These are phyloP conservation scores for Cyberlindnera americana DNA, from an alignment of 805 yeast species.

Conservation along the genomic window DNA sequence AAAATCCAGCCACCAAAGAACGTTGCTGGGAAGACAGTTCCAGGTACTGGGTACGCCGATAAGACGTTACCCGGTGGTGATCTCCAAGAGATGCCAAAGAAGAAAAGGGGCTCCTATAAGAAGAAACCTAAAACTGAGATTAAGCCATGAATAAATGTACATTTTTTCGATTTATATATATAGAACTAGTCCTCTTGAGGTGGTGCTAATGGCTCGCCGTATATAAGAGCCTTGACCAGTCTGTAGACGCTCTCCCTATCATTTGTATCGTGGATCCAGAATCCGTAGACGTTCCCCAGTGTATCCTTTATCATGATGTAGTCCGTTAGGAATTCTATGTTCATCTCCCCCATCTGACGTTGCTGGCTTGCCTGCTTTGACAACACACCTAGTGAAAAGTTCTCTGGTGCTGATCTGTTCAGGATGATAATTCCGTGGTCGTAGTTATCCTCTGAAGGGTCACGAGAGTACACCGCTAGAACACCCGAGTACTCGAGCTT, in stretches of 20 bases:
- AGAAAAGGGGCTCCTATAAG: conserved; percentile 29
- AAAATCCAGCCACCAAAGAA: conserved; percentile 17
- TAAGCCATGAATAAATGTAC: neutral
- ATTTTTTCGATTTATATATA: neutral
- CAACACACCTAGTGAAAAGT: conserved; percentile 66
- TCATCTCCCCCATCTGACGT: conserved; percentile 44
- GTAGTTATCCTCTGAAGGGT: conserved; percentile 38
- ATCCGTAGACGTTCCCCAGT: conserved; percentile 67
- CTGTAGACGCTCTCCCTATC: conserved; percentile 61
- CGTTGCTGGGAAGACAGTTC: conserved; percentile 26
- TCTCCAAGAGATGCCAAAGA: conserved; percentile 20
- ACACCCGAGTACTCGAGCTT: conserved; percentile 71
- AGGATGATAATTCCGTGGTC: conserved; percentile 68
- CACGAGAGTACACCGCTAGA: conserved; percentile 59
- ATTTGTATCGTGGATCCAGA: conserved; percentile 71
- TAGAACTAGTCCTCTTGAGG: neutral
- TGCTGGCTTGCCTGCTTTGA: conserved; percentile 46
- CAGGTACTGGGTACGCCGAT: conserved; percentile 26
- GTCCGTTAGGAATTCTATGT: conserved; percentile 65
- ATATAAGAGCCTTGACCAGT: conserved; percentile 30
- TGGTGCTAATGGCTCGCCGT: conserved; percentile 6
- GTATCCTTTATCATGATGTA: conserved; percentile 66
- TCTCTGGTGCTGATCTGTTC: conserved; percentile 64
- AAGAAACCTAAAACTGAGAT: conserved; percentile 21
- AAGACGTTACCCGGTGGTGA: conserved; percentile 26